Conservation (phyloP, 495 filamentous ascomycete genomes). For the Eremomyces bilateralis region DNA sequence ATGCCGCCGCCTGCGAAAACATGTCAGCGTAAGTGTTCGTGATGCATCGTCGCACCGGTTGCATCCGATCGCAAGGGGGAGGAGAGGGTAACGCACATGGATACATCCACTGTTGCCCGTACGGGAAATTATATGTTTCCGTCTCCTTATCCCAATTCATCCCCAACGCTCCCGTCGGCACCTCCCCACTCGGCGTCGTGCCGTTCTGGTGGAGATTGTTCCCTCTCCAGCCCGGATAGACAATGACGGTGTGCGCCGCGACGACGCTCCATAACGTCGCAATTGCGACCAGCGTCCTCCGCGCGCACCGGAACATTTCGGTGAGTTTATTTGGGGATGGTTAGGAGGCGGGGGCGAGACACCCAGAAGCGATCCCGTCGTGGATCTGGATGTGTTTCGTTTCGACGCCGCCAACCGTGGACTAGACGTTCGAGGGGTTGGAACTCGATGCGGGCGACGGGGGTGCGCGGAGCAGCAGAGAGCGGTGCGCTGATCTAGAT, state of each 20-base stretch:
- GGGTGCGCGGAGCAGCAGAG: too few relatives aligned
- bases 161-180: constrained; percentile 23
- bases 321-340: too few relatives aligned
- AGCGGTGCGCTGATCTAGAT: too few relatives aligned
- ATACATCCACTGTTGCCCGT: constrained; percentile 96
- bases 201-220: constrained; percentile 73
- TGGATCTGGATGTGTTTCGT: too few relatives aligned
- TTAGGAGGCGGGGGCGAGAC: not conserved
- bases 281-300: not conserved
- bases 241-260: constrained; percentile 68
- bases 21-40: constrained; percentile 1
- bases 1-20: constrained; percentile 57
- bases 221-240: constrained; percentile 86
- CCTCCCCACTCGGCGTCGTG: constrained; percentile 17
- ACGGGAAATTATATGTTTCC: constrained; percentile 37
- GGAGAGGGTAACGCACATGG: constrained; percentile 50
- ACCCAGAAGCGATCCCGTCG: not conserved
- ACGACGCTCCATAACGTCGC: constrained; percentile 17
- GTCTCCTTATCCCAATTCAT: constrained; percentile 23
- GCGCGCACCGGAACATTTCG: too few relatives aligned
- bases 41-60: too few relatives aligned
- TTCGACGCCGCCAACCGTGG: too few relatives aligned
- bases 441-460: too few relatives aligned
- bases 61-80: too few relatives aligned
- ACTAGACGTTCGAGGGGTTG: too few relatives aligned